Conservation (phyloP, 2,329 filamentous ascomycete species). For the Cadophora sp. region DNA sequence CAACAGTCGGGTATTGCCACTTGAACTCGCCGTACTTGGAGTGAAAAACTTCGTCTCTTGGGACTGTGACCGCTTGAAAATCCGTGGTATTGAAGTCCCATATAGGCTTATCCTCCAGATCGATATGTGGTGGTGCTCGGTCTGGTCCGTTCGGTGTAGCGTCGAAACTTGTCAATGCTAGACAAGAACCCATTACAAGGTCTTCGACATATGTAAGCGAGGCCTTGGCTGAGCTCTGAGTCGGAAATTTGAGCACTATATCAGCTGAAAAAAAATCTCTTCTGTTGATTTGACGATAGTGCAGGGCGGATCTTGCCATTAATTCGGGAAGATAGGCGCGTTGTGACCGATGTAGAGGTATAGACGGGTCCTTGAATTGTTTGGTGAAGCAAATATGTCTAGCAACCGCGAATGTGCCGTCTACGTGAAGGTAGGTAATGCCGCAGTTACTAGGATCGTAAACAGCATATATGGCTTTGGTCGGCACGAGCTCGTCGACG, state of each 20-base stretch:
- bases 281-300: background rate
- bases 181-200: background rate
- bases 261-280: background rate
- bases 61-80: slow-evolving; percentile 11
- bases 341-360: slow-evolving; percentile 13
- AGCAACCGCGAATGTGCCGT: slow-evolving; percentile 24
- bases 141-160: background rate
- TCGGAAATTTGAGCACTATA: background rate
- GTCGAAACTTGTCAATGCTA: background rate
- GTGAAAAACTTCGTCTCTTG: background rate
- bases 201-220: slow-evolving; percentile 11
- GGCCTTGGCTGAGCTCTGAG: background rate
- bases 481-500: slow-evolving; percentile 22
- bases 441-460: slow-evolving; percentile 21
- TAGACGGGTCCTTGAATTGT: slow-evolving; percentile 17
- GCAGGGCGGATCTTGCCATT: background rate
- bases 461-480: slow-evolving; percentile 26
- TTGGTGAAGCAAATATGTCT: slow-evolving; percentile 24
- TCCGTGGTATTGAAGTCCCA: slow-evolving; percentile 11
- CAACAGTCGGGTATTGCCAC: background rate
- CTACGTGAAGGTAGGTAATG: slow-evolving; percentile 23
- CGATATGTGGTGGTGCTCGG: background rate
- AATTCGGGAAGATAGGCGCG: background rate
- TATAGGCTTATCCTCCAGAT: background rate
- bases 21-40: background rate